Percentiles rank a stretch among this genome's conserved stretches.
phyloP scores from a whole-genome alignment of 192 early-diverging fungal genomes.

The Spizellomyces sp. region DNA sequence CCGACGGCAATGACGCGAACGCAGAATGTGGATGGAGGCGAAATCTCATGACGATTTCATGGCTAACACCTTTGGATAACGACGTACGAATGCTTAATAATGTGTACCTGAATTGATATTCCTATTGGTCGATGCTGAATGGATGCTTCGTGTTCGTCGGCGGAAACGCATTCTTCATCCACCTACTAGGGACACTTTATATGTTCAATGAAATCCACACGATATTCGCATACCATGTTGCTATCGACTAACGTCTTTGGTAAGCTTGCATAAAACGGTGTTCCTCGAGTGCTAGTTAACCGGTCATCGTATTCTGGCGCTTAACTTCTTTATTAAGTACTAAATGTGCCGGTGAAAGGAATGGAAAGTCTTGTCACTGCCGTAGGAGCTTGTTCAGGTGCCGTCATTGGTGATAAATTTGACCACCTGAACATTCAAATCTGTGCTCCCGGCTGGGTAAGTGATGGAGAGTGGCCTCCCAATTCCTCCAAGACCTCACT shows the following conservation, averaged over 20 bases:
- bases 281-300: no score
- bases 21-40: not conserved
- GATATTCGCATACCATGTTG: slow-evolving; percentile 29
- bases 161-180: slow-evolving; percentile 4
- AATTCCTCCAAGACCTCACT: not conserved
- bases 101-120: not conserved
- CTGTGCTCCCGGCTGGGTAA: slow-evolving; percentile 35
- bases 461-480: not conserved
- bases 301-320: no score
- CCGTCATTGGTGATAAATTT: slow-evolving; percentile 24
- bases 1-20: not conserved
- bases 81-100: slow-evolving; percentile 2
- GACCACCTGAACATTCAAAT: slow-evolving; percentile 11
- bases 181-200: slow-evolving; percentile 29
- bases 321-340: slow-evolving; percentile 7
- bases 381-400: slow-evolving; percentile 37
- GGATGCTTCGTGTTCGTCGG: not conserved
- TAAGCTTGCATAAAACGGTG: slow-evolving; percentile 5
- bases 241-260: slow-evolving; percentile 14
- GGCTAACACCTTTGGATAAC: slow-evolving; percentile 49
- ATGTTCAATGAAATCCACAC: slow-evolving; percentile 40
- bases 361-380: slow-evolving; percentile 24
- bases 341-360: slow-evolving; percentile 35
- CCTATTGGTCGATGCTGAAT: not conserved
- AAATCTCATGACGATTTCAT: slow-evolving; percentile 50